Conservation (phyloP, 208 protist species). For the Trypanosoma lewisi region DNA sequence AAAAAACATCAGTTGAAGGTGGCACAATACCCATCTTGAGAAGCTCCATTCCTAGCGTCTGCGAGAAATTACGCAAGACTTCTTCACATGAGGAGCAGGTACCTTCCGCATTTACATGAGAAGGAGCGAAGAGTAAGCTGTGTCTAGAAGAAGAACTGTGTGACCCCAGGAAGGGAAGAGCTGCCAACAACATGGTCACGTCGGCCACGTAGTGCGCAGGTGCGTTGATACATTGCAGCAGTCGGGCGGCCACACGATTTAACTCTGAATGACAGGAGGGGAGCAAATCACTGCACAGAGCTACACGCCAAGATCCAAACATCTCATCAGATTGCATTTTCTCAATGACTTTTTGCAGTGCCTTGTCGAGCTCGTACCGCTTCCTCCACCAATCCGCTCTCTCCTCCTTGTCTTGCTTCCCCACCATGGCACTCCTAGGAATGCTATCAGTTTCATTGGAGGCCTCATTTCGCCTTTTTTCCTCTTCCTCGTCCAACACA, state of each 20-base stretch:
- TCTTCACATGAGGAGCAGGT: conserved; percentile 15
- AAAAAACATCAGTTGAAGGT: conserved; percentile 17
- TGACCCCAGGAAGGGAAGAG: conserved; percentile 13
- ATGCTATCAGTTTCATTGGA: not conserved
- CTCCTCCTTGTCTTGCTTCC: not conserved
- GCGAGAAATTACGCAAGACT: conserved; percentile 2
- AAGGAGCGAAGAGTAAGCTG: conserved; percentile 16
- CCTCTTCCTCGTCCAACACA: not conserved
- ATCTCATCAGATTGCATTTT: conserved; percentile 35
- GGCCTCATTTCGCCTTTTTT: not conserved
- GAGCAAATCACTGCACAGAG: conserved; percentile 39
- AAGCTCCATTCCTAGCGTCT: conserved; percentile 25
- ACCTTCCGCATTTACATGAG: not conserved
- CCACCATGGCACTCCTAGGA: not conserved
- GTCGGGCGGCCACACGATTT: conserved; percentile 11
- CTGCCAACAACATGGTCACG: conserved; percentile 14
- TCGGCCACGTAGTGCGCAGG: conserved; percentile 9
- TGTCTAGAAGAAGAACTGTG: not conserved
- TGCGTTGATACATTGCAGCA: conserved; percentile 16
- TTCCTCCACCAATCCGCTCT: conserved; percentile 20
- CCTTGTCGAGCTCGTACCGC: conserved; percentile 18
- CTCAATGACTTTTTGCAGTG: conserved; percentile 25
- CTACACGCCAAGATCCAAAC: conserved; percentile 28
- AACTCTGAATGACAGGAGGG: conserved; percentile 14
- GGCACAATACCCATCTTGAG: conserved; percentile 13